phyloP scores from a whole-genome alignment of 139 green algal genomes.

The Volvox reticuliferus region DNA sequence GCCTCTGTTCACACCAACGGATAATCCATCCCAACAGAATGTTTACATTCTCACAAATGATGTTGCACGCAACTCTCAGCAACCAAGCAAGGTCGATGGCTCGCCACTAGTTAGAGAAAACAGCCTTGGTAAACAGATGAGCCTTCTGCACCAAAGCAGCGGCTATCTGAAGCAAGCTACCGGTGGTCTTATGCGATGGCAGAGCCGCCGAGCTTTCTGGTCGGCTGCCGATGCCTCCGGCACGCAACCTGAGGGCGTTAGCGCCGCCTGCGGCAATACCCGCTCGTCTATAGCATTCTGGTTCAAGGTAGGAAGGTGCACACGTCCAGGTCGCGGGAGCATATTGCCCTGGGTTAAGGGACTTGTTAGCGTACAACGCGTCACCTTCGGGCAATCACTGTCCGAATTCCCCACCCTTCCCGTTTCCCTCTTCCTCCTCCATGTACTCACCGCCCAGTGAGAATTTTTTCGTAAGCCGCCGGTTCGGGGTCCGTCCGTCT shows the following conservation, averaged over 20 bases:
- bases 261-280: neutral
- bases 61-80: too few relatives aligned
- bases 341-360: too few relatives aligned
- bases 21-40: neutral
- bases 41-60: neutral
- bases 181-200: neutral
- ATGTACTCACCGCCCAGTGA: too few relatives aligned
- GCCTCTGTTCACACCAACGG: neutral
- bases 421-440: neutral
- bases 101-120: neutral
- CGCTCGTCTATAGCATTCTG: neutral
- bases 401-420: too few relatives aligned
- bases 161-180: conserved; percentile 17
- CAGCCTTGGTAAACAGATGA: neutral
- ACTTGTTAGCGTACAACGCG: too few relatives aligned
- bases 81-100: neutral
- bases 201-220: conserved; percentile 10
- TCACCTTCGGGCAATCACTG: too few relatives aligned
- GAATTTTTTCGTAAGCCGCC: too few relatives aligned
- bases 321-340: too few relatives aligned
- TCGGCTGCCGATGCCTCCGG: neutral
- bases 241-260: neutral
- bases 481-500: too few relatives aligned
- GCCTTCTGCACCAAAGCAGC: conserved; percentile 5
- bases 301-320: neutral